phyloP scores from a whole-genome alignment of 2,329 filamentous ascomycete genomes.

The Alternaria arbusti region DNA sequence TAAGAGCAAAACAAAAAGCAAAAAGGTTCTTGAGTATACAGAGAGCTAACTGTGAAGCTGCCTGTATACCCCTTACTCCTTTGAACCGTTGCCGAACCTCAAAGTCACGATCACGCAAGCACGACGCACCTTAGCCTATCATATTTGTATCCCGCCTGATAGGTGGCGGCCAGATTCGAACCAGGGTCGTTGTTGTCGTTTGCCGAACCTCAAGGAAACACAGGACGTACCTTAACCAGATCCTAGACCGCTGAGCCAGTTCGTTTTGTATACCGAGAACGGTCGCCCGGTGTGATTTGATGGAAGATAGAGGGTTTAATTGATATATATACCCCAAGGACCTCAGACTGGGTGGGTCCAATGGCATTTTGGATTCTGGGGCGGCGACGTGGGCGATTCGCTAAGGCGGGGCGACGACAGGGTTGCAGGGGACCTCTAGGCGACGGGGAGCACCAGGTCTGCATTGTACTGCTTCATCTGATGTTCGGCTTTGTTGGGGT shows the following conservation, averaged over 20 bases:
- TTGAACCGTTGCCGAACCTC: too few species aligned
- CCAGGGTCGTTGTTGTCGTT: neutral
- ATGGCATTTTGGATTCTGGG: neutral
- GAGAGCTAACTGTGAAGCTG: too few species aligned
- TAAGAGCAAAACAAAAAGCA: too few species aligned
- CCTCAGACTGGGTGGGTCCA: neutral
- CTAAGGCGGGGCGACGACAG: neutral
- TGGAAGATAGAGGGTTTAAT: neutral
- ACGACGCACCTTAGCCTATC: too few species aligned
- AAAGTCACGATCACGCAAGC: too few species aligned
- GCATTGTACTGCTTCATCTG: neutral
- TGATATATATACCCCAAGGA: neutral
- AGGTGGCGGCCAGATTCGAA: too few species aligned
- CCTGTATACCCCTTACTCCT: too few species aligned
- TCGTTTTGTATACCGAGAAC: neutral
- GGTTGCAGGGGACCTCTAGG: neutral
- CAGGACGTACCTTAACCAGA: neutral
- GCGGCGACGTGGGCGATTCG: neutral
- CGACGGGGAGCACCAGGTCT: neutral
- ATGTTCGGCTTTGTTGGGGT: neutral
- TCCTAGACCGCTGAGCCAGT: neutral
- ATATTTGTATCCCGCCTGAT: too few species aligned
- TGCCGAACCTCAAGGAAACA: neutral
- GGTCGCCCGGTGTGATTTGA: neutral
- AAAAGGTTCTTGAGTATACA: too few species aligned